Percentiles rank a stretch among this genome's conserved stretches.
phyloP scores from a whole-genome alignment of 345 rosid species.

The Eucalyptus coolabah region DNA sequence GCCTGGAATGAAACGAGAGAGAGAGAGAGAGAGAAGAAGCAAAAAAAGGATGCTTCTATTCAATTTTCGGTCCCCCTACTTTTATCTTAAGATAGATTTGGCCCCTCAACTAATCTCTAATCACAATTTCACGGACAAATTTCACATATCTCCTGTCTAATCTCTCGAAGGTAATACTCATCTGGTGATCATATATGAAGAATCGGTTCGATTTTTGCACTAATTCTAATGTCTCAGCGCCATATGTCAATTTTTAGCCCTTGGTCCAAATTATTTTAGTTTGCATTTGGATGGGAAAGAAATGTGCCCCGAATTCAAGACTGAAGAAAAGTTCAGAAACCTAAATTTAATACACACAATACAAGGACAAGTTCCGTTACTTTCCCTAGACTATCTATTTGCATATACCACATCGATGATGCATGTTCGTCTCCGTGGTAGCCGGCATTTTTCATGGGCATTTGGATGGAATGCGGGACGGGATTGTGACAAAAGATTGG shows the following conservation, averaged over 20 bases:
- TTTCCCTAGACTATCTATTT: neutral
- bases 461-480: fast-evolving
- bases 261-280: too few relatives aligned
- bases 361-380: neutral
- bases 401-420: neutral
- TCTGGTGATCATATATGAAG: neutral
- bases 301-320: neutral
- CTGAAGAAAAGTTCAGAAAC: neutral
- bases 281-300: neutral
- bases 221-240: neutral
- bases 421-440: neutral
- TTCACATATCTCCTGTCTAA: neutral
- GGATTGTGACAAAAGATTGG: neutral
- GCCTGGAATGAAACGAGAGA: neutral
- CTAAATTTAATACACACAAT: neutral
- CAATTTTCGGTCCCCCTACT: neutral
- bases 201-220: neutral
- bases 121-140: neutral
- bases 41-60: neutral
- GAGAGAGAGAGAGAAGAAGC: neutral
- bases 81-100: neutral
- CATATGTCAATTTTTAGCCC: neutral
- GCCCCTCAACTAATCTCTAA: neutral
- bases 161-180: neutral
- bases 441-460: neutral